These are phyloP conservation scores for Coemansia sp. DNA, from an alignment of 192 early-diverging fungal species.

Conservation along the genomic window DNA sequence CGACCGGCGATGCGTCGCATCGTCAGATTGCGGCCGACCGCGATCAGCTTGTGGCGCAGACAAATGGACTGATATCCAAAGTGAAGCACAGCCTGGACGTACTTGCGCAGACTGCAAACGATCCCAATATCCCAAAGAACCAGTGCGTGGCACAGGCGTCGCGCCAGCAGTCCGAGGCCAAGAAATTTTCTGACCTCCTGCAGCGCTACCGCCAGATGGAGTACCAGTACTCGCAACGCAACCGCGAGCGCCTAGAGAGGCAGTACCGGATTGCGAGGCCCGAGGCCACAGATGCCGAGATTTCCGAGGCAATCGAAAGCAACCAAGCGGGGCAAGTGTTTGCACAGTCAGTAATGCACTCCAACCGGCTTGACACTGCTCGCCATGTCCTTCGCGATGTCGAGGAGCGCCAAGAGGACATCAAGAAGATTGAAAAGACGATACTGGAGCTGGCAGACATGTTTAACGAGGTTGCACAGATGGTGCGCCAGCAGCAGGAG, in stretches of 20 bases:
- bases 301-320: slow-evolving; percentile 43
- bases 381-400: slow-evolving; percentile 51
- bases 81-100: slow-evolving; percentile 47
- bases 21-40: slow-evolving; percentile 45
- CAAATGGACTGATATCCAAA: slow-evolving; percentile 30
- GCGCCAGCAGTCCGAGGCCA: slow-evolving; percentile 38
- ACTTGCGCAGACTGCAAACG: slow-evolving; percentile 35
- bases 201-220: slow-evolving; percentile 54
- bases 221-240: slow-evolving; percentile 50
- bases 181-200: slow-evolving; percentile 45
- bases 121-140: slow-evolving; percentile 38
- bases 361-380: slow-evolving; percentile 34
- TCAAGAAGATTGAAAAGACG: slow-evolving; percentile 52
- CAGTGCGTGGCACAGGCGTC: slow-evolving; percentile 39
- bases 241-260: slow-evolving; percentile 48
- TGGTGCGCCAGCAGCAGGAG: slow-evolving; percentile 58
- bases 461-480: slow-evolving; percentile 49
- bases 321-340: slow-evolving; percentile 55
- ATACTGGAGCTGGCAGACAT: slow-evolving; percentile 46
- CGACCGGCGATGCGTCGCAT: slow-evolving; percentile 47
- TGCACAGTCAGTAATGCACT: slow-evolving; percentile 47
- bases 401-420: slow-evolving; percentile 53
- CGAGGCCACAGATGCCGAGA: slow-evolving; percentile 46
- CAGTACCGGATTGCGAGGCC: slow-evolving; percentile 55
- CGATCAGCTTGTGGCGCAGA: slow-evolving; percentile 48